Evolutionary conservation across 1,139 yeast species (phyloP).

Genomic region (Nakaseomyces nivariensis): DNA sequence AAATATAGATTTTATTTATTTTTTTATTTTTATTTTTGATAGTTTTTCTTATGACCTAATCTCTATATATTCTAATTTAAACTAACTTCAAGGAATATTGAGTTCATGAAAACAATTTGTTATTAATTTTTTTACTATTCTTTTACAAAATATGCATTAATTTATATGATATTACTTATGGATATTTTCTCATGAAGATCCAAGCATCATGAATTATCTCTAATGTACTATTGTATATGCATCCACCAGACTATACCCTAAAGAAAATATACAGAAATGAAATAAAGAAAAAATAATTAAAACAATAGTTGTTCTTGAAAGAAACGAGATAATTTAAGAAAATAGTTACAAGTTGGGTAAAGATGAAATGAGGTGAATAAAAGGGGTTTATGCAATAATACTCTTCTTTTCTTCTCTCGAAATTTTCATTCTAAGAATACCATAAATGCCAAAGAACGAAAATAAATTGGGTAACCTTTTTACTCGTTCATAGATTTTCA

Average conservation of each 20-base stretch:
- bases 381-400: background rate
- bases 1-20: background rate
- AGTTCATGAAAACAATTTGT: too few species aligned
- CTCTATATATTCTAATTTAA: too few species aligned
- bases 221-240: background rate
- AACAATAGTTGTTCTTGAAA: background rate
- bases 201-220: background rate
- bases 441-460: too few species aligned
- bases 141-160: background rate
- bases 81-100: too few species aligned
- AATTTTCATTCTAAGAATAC: too few species aligned
- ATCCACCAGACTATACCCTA: background rate
- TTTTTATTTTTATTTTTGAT: background rate
- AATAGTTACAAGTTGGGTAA: background rate
- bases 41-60: too few species aligned
- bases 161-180: background rate
- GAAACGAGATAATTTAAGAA: background rate
- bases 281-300: background rate
- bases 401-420: background rate
- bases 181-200: background rate
- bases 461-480: too few species aligned
- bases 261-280: background rate
- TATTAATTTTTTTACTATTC: background rate
- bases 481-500: constrained; percentile 32
- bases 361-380: background rate